Base-by-base conservation (phyloP, 169 alveolate genomes). In the Cryptosporidium parvum region DNA sequence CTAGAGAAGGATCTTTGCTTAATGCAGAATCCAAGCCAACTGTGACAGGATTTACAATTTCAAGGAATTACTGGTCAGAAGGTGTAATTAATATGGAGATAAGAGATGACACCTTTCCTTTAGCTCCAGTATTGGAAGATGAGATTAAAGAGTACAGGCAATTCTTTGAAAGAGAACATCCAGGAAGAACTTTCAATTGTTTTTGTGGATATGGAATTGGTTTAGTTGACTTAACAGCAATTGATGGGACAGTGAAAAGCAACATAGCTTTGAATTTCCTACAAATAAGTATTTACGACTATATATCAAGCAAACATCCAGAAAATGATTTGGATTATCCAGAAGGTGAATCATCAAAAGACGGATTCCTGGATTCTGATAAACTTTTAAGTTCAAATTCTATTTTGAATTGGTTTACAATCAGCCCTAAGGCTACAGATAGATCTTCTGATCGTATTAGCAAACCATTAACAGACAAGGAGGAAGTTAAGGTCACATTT, bases 181-280 rank as follows among this genome's bases (percentile, higher is more conserved):
- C 89, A 4, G 89, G 89, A 16, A 80, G 89, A 48, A 80, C 89
- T 7, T 80, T 62, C 70, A 80, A 44, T 29, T 80, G 89, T 65
- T 80, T 62, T 29, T 26, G 51, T 26, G 62, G 89, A 10, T 80
- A 80, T 31, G 89, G 89, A 16, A 33, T 37, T 37, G 75, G 52
- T 21, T 18, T 45, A 37, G 89, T 59, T 10, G 89, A 80, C 45
- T 44, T 80, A 18, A 59, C 73, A 0, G 89, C 89, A 21, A 44
- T 62, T 21, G 89, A 80, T 48, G 67, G 58, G n/a, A 31, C 89
- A 2, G 52, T 80, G 48, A 59, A 45, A 9, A 62, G 45, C 16
- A 67, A 45, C 14, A 23, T 80, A 23, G 29, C 9, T 10, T 26
- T 80, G 52, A 80, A 80, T 33, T 80, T 80, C 35, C 67, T 80